Evolutionary conservation across 345 rosid species (phyloP).

Genomic region (Conringia planisiliqua): DNA sequence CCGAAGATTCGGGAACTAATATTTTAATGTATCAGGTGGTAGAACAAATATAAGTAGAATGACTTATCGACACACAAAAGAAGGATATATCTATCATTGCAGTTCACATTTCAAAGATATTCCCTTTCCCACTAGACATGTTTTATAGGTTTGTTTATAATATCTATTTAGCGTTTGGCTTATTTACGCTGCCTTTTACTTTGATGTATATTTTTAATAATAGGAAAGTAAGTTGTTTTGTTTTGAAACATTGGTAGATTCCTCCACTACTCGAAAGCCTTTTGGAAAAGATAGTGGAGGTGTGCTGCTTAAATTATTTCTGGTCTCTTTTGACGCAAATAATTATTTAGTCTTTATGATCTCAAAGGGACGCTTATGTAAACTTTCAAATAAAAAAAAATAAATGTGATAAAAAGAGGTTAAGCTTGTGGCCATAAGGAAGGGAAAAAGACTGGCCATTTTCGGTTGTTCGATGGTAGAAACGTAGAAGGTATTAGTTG

Average conservation of each 20-base stretch:
- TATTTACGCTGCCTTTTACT: constrained; percentile 22
- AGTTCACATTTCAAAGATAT: constrained; percentile 13
- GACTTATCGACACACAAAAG: constrained; percentile 19
- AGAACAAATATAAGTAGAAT: constrained; percentile 34
- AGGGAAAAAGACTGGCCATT: not conserved
- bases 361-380: constrained; percentile 12
- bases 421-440: not conserved
- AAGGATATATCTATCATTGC: constrained; percentile 15
- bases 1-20: constrained; percentile 31
- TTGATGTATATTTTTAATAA: not conserved
- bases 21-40: constrained; percentile 33
- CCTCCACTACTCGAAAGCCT: constrained; percentile 29
- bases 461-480: not conserved
- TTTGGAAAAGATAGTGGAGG: constrained; percentile 31
- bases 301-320: constrained; percentile 23
- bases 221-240: constrained; percentile 25
- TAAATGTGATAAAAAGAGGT: not conserved
- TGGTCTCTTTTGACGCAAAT: not conserved
- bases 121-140: constrained; percentile 31
- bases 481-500: not conserved
- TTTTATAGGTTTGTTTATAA: constrained; percentile 21
- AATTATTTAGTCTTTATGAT: constrained; percentile 15
- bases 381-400: not conserved
- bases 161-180: constrained; percentile 27
- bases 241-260: constrained; percentile 30